phyloP scores from a whole-genome alignment of 106 monocot genomes.

The Ottelia alismoides region DNA sequence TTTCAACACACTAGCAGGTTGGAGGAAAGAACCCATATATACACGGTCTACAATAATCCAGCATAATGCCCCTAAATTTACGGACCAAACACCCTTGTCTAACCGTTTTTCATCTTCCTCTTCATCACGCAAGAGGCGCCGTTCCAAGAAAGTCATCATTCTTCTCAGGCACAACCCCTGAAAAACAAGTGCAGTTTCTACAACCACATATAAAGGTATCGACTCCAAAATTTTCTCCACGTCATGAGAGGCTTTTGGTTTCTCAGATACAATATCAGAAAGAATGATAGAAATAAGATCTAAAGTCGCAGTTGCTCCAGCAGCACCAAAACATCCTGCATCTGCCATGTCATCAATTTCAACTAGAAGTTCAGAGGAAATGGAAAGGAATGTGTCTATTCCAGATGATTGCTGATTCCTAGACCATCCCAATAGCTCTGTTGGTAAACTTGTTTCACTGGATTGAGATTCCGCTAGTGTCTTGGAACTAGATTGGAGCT shows the following conservation, averaged over 20 bases:
- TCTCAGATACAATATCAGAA: constrained; percentile 80
- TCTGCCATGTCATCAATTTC: constrained; percentile 89
- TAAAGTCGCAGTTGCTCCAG: constrained; percentile 76
- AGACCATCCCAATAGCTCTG: constrained; percentile 37
- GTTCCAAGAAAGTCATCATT: constrained; percentile 90
- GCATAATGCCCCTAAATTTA: constrained; percentile 72
- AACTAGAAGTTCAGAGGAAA: constrained; percentile 52
- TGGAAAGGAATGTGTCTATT: constrained; percentile 37
- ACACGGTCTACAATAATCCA: constrained; percentile 90
- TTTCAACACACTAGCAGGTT: constrained; percentile 59
- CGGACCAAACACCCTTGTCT: constrained; percentile 86
- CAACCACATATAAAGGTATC: constrained; percentile 68
- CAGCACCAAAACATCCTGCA: constrained; percentile 83
- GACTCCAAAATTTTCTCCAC: constrained; percentile 75
- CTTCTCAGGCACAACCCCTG: constrained; percentile 91
- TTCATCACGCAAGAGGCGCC: constrained; percentile 87
- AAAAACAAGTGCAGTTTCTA: constrained; percentile 72
- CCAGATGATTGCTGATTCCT: constrained; percentile 26
- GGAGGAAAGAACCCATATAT: constrained; percentile 92
- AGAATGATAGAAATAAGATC: constrained; percentile 89
- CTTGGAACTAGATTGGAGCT: constrained; percentile 24
- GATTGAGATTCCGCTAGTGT: constrained; percentile 43
- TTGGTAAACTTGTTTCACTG: constrained; percentile 47
- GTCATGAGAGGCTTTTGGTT: constrained; percentile 60
- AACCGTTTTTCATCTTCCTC: constrained; percentile 87